Percentiles rank a stretch among this genome's conserved stretches.
These are phyloP conservation scores for Phylloporus rhodoxanthus DNA, from an alignment of 768 basidiomycete species.

Conservation along the genomic window DNA sequence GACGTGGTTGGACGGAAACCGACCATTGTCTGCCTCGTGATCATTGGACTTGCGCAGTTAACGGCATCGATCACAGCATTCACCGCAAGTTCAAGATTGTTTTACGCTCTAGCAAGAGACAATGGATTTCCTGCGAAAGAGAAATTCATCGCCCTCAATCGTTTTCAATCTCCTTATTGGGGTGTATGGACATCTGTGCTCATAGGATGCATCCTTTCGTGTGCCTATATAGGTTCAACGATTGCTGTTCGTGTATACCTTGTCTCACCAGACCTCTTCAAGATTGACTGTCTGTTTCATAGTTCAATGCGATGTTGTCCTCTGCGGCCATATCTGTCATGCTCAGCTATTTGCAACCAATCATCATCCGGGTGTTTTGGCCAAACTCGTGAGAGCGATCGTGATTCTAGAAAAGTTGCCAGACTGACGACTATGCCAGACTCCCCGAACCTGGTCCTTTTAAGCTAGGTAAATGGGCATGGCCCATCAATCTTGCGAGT, in stretches of 20 bases:
- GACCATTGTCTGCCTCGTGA: slow-evolving; percentile 45
- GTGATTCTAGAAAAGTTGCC: neutral
- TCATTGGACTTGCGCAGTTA: slow-evolving; percentile 46
- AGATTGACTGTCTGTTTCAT: neutral
- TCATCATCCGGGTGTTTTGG: slow-evolving; percentile 55
- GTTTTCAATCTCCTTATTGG: slow-evolving; percentile 48
- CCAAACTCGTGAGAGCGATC: slow-evolving; percentile 38
- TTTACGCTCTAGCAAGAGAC: slow-evolving; percentile 54
- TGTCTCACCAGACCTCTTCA: neutral
- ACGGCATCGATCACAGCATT: slow-evolving; percentile 55
- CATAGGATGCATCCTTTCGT: slow-evolving; percentile 49
- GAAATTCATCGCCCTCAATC: slow-evolving; percentile 45
- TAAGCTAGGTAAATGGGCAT: slow-evolving; percentile 46
- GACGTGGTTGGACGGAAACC: slow-evolving; percentile 46
- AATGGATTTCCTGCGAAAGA: slow-evolving; percentile 44
- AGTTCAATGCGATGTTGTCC: slow-evolving; percentile 54
- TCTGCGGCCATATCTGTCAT: slow-evolving; percentile 54
- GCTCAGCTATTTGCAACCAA: slow-evolving; percentile 53
- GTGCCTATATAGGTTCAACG: slow-evolving; percentile 52
- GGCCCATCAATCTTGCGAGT: slow-evolving; percentile 45
- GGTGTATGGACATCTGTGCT: slow-evolving; percentile 53
- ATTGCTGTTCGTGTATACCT: slow-evolving; percentile 41
- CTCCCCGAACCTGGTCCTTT: slow-evolving; percentile 46
- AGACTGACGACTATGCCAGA: slow-evolving; percentile 23
- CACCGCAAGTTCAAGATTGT: slow-evolving; percentile 51